Base-by-base conservation (phyloP, 257 asterid species). In the Petrea volubilis region DNA sequence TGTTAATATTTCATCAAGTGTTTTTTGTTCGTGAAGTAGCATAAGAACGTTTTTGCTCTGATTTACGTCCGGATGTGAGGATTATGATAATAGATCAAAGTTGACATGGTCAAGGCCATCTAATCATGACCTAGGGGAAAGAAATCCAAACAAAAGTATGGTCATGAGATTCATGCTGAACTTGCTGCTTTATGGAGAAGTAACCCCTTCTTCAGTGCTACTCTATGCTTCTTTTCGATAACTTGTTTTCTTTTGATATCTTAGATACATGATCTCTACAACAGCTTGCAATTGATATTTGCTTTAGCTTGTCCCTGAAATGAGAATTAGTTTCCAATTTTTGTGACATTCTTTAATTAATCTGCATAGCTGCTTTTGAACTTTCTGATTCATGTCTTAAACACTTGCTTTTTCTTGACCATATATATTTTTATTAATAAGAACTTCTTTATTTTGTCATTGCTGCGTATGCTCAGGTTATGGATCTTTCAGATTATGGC, bases 401-500 rank as follows among this genome's bases (percentile, higher is more conserved):
- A 63, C 62, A 20, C 33, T 2, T 5, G 31, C 15, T 59, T 52
- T 59, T 28, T 31, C 47, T 64, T 63, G 55, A 63, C 47, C 43
- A 46, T 17, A 2, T 17, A 31, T 59, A 55, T 17, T 20, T 24
- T 71, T 50, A 53, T 46, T 36, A 63, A 43, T 68, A 56, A 29
- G 27, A 41, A 25, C 52, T 20, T 58, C 10, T 44, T 50, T 61
- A n/a, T 53, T 61, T 44, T 36, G n/a, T 34, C 18, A 40, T 15
- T 57, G 15, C 25, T 1, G 23, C 6, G 52, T 59, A 1, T 62
- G 60, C 72, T 53, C 78, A 93, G 98, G 97, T 89, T 70, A 93
- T 85, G 76, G 96, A 93, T 83, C 92, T 93, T 77, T 91, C 98
- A 36, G 82, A 86, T 71, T 82, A 82, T 83, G 96, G 97, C 64